Percentiles rank a stretch among this genome's conserved stretches.
Evolutionary conservation across 176 grass and related monocot genomes (phyloP).

Genomic region (Oryza officinalis): DNA sequence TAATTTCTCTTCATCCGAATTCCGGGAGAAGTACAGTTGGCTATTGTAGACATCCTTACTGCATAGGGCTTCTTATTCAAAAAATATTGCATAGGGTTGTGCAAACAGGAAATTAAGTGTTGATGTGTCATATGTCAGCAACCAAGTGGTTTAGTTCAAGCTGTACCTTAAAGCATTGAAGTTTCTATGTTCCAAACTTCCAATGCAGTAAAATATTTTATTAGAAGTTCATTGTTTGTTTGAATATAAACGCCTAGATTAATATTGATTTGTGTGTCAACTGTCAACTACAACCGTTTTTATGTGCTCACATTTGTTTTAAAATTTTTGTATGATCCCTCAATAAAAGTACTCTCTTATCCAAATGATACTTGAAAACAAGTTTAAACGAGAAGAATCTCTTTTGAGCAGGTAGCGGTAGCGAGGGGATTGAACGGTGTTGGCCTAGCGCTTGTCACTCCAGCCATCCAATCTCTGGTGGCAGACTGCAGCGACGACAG

Average conservation of each 20-base stretch:
- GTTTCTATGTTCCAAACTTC: background rate
- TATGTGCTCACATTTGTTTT: background rate
- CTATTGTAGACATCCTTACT: too few relatives aligned
- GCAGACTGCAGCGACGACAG: conserved; percentile 77
- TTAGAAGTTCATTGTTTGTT: background rate
- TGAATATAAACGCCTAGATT: background rate
- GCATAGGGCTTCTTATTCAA: too few relatives aligned
- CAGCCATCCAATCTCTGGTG: conserved; percentile 80
- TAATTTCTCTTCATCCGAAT: background rate
- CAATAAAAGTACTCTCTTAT: background rate
- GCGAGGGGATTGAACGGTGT: conserved; percentile 80
- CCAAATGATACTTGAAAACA: background rate
- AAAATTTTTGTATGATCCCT: background rate
- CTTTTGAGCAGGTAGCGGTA: conserved; percentile 60
- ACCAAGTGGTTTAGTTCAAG: background rate
- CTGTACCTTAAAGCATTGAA: background rate
- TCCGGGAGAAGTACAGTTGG: too few relatives aligned
- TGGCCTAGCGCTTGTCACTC: conserved; percentile 71
- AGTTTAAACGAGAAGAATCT: background rate
- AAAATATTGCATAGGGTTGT: background rate
- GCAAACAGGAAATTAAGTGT: background rate
- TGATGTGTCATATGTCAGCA: background rate
- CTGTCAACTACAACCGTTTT: background rate
- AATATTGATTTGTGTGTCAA: background rate
- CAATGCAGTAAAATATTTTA: background rate